A percentile compares a stretch with the other conserved stretches of the same genome.
Evolutionary conservation across 495 filamentous ascomycete species (phyloP).

Genomic region (Aspergillus carlsbadensis): DNA sequence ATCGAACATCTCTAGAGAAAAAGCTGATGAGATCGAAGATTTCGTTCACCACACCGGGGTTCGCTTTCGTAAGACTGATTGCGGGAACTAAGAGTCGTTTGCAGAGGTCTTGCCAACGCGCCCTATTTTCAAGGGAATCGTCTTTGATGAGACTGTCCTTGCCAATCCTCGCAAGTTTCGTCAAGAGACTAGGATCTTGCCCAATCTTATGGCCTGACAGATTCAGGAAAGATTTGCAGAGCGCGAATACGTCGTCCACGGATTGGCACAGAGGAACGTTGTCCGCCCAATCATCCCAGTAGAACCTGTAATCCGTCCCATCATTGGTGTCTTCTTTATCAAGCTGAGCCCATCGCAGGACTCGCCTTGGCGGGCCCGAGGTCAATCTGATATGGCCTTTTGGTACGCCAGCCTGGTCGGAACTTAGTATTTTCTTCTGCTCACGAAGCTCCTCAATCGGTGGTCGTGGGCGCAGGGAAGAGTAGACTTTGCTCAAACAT

Average conservation of each 20-base stretch:
- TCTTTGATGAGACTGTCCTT: slow-evolving; percentile 69
- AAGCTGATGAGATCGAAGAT: slow-evolving; percentile 77
- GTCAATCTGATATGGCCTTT: slow-evolving; percentile 65
- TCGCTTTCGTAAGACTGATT: slow-evolving; percentile 77
- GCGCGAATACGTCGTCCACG: slow-evolving; percentile 83
- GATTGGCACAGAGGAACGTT: slow-evolving; percentile 87
- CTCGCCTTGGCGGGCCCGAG: slow-evolving; percentile 56
- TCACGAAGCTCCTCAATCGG: slow-evolving; percentile 39
- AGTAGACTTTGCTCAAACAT: slow-evolving; percentile 69
- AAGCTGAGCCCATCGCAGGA: slow-evolving; percentile 73
- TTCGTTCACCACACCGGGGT: slow-evolving; percentile 79
- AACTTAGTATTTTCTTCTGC: slow-evolving; percentile 50
- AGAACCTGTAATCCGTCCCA: slow-evolving; percentile 79
- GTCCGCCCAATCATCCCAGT: slow-evolving; percentile 97
- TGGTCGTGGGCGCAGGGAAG: slow-evolving; percentile 47
- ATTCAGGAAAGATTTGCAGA: slow-evolving; percentile 83
- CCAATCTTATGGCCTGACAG: slow-evolving; percentile 85
- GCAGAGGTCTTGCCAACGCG: slow-evolving; percentile 77
- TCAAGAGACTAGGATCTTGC: slow-evolving; percentile 71
- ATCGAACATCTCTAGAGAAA: slow-evolving; percentile 75
- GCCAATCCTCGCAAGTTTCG: slow-evolving; percentile 80
- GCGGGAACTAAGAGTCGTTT: slow-evolving; percentile 81
- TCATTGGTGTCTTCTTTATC: slow-evolving; percentile 73
- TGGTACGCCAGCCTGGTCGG: slow-evolving; percentile 59
- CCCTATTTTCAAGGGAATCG: slow-evolving; percentile 61